A percentile compares a stretch with the other conserved stretches of the same genome.
Conservation (phyloP, 768 basidiomycete genomes). For the Trametopsis cervina region DNA sequence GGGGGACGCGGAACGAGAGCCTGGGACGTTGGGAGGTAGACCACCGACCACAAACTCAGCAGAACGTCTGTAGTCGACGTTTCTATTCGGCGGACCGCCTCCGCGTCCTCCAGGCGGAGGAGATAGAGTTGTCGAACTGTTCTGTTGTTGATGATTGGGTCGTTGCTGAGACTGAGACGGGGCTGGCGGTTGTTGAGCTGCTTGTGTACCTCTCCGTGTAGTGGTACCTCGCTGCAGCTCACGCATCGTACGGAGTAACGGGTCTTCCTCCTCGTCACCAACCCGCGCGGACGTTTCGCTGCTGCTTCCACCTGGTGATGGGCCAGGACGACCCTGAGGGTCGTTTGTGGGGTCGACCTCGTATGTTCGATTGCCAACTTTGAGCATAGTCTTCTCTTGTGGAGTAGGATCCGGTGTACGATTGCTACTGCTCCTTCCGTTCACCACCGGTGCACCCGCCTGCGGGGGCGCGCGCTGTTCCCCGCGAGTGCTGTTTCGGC, state of each 20-base stretch:
- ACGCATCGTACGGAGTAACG: conserved; percentile 59
- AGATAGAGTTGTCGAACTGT: conserved; percentile 25
- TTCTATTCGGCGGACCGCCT: conserved; percentile 15
- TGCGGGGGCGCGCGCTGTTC: not conserved
- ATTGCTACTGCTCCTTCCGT: conserved; percentile 10
- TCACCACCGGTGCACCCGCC: conserved; percentile 1
- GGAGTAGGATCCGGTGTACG: conserved; percentile 40
- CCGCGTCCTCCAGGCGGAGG: conserved; percentile 29
- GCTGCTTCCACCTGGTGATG: conserved; percentile 7
- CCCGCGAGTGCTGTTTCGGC: conserved; percentile 19
- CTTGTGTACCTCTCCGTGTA: conserved; percentile 34
- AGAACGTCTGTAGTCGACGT: conserved; percentile 60
- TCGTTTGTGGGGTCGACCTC: conserved; percentile 25
- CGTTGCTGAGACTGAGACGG: conserved; percentile 7
- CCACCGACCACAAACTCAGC: conserved; percentile 76
- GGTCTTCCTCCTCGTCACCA: conserved; percentile 40
- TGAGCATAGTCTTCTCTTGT: conserved; percentile 54
- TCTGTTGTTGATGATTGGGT: conserved; percentile 13
- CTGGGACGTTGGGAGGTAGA: conserved; percentile 45
- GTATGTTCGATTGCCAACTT: conserved; percentile 62
- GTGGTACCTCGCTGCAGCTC: conserved; percentile 38
- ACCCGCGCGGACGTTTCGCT: conserved; percentile 21
- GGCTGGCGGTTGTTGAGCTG: conserved; percentile 4
- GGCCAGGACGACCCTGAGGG: conserved; percentile 19
- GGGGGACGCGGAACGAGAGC: conserved; percentile 71